Evolutionary conservation across 805 yeast species (phyloP).

Genomic region (Candida sithepensis): DNA sequence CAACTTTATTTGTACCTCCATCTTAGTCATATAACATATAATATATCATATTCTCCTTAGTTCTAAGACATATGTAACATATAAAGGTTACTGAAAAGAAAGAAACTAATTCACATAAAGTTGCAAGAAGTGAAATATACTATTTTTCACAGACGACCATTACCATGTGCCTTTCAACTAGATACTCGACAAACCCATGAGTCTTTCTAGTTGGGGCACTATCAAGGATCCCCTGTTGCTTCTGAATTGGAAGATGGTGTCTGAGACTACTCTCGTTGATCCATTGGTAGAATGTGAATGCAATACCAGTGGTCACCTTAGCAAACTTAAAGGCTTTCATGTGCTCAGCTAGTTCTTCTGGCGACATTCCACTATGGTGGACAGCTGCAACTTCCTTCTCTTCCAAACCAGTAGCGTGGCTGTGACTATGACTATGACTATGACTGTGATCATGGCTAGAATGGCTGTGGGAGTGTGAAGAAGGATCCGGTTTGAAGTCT

Average conservation of each 20-base stretch:
- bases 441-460: not conserved
- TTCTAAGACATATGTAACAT: too few relatives aligned
- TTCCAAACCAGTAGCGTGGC: not conserved
- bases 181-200: not conserved
- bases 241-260: not conserved
- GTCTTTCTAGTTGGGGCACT: not conserved
- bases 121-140: too few relatives aligned
- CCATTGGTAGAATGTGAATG: not conserved
- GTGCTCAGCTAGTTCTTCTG: not conserved
- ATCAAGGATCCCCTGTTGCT: not conserved
- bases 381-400: not conserved
- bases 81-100: too few relatives aligned
- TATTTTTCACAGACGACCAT: conserved; percentile 1
- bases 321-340: not conserved
- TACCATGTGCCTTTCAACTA: not conserved
- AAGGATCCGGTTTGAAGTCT: not conserved
- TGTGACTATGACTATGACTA: not conserved
- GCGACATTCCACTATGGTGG: not conserved
- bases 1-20: too few relatives aligned
- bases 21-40: too few relatives aligned
- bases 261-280: not conserved
- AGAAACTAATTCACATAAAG: too few relatives aligned
- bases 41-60: too few relatives aligned
- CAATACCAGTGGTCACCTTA: not conserved
- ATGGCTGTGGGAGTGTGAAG: not conserved